Evolutionary conservation across 805 yeast species (phyloP).

Genomic region (Saccharomycopsis sp.): DNA sequence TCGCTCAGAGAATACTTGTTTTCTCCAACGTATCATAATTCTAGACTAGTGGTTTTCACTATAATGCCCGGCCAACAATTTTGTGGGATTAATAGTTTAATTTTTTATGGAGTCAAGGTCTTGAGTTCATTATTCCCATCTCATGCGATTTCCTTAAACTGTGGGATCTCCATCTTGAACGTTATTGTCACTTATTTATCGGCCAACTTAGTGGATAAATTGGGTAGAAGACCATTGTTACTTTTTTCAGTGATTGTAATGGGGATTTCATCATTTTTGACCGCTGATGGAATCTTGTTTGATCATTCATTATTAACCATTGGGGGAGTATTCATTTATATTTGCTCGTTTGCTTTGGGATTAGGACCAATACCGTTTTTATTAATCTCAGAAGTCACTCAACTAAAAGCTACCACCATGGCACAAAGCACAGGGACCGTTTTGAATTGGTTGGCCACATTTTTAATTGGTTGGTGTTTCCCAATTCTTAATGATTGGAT

Average conservation of each 20-base stretch:
- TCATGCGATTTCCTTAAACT: constrained; percentile 60
- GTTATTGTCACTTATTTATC: constrained; percentile 63
- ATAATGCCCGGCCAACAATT: constrained; percentile 81
- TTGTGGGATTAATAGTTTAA: constrained; percentile 85
- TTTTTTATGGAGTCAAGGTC: constrained; percentile 87
- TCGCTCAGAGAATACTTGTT: constrained; percentile 8
- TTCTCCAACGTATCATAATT: constrained; percentile 4
- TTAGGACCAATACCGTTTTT: constrained; percentile 94
- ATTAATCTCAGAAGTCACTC: constrained; percentile 81
- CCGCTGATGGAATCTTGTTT: constrained; percentile 55
- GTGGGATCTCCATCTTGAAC: constrained; percentile 66
- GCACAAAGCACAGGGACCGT: constrained; percentile 93
- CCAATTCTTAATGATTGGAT: constrained; percentile 56
- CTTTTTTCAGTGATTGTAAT: constrained; percentile 55
- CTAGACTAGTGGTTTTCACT: constrained; percentile 51
- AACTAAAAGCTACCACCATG: constrained; percentile 61
- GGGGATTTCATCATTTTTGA: constrained; percentile 51
- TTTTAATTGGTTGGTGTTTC: constrained; percentile 68
- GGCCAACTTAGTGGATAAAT: constrained; percentile 63
- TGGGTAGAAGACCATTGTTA: constrained; percentile 69
- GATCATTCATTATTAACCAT: constrained; percentile 42
- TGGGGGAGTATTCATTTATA: constrained; percentile 58
- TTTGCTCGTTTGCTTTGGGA: constrained; percentile 82
- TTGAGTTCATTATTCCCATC: constrained; percentile 59
- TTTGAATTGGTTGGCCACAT: constrained; percentile 87